Evolutionary conservation across 2,329 filamentous ascomycete genomes (phyloP).

Genomic region (Cordyceps fumosorosea): DNA sequence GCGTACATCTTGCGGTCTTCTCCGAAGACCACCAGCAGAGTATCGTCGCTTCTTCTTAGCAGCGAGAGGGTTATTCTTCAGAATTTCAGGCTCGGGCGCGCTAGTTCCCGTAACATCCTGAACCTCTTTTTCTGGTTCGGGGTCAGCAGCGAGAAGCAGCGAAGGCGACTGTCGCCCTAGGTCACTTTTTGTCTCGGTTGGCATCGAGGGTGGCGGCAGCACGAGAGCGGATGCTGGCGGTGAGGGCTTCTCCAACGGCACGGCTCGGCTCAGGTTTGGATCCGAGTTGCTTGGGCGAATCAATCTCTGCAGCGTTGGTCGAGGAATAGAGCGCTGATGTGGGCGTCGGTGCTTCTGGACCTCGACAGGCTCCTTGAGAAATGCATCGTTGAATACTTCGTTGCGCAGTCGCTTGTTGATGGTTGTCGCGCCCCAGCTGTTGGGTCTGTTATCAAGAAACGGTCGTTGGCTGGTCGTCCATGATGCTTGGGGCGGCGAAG

Average conservation of each 20-base stretch:
- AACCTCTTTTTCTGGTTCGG: constrained; percentile 32
- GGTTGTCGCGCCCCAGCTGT: constrained; percentile 83
- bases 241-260: neutral
- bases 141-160: constrained; percentile 22
- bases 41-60: constrained; percentile 63
- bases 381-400: constrained; percentile 88
- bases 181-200: constrained; percentile 28
- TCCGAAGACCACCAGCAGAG: constrained; percentile 76
- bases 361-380: constrained; percentile 77
- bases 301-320: constrained; percentile 39
- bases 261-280: constrained; percentile 26
- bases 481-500: constrained; percentile 1
- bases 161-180: constrained; percentile 21
- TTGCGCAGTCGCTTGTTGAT: constrained; percentile 84
- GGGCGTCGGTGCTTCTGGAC: constrained; percentile 69
- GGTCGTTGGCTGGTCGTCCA: constrained; percentile 22
- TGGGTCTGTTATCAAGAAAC: constrained; percentile 49
- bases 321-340: constrained; percentile 59
- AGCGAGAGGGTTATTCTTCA: constrained; percentile 34
- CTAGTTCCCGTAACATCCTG: constrained; percentile 58
- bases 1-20: constrained; percentile 65
- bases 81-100: constrained; percentile 54
- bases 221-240: neutral
- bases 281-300: constrained; percentile 41
- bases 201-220: neutral